These are phyloP conservation scores for Halocafeteria seosinensis DNA, from an alignment of 108 stramenopile genomes.

Conservation along the genomic window DNA sequence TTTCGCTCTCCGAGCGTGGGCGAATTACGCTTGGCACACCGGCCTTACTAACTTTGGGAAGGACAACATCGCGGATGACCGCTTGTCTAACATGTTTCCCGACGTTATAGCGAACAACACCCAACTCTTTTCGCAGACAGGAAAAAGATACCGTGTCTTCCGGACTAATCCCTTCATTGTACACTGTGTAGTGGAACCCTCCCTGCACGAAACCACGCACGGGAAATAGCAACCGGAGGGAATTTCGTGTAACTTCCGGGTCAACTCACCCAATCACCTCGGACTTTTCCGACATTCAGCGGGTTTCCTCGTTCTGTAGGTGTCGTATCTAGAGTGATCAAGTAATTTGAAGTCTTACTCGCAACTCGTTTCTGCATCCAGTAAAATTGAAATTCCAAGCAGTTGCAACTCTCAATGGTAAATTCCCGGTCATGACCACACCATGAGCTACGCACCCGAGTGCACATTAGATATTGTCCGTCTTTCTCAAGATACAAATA, in stretches of 20 bases:
- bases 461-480: neutral
- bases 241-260: too few species aligned
- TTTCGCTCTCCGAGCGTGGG: neutral
- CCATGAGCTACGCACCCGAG: too few species aligned
- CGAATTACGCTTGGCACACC: neutral
- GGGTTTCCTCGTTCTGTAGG: neutral
- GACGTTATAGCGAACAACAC: neutral
- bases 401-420: too few species aligned
- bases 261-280: neutral
- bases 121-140: neutral
- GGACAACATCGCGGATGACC: neutral
- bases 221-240: too few species aligned
- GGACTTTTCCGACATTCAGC: neutral
- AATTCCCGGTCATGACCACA: too few species aligned
- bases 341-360: neutral
- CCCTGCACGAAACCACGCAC: too few species aligned
- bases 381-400: too few species aligned
- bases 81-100: neutral
- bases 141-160: constrained; percentile 21
- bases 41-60: too few species aligned
- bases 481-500: neutral
- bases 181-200: constrained; percentile 67
- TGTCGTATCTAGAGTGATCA: neutral
- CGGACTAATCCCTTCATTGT: constrained; percentile 55
- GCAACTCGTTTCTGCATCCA: too few species aligned